These are phyloP conservation scores for Durotheca rogersii DNA, from an alignment of 495 filamentous ascomycete genomes.

Conservation along the genomic window DNA sequence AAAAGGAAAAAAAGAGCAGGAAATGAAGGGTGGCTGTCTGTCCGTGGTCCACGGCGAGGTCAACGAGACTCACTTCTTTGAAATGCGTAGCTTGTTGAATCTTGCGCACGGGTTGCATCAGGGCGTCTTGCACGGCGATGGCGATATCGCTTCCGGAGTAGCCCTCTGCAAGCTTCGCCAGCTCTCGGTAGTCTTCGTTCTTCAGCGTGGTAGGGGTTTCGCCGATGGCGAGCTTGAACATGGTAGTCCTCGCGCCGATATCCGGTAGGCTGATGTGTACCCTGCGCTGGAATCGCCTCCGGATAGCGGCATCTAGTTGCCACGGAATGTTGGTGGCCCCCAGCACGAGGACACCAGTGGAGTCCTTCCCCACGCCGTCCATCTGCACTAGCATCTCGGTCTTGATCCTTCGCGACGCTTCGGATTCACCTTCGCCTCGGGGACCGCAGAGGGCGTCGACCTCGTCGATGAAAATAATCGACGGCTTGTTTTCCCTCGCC, in stretches of 20 bases:
- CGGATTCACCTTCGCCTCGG: constrained; percentile 94
- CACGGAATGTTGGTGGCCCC: constrained; percentile 99
- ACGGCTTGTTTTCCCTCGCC: constrained; percentile 96
- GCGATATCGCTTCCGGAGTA: constrained; percentile 96
- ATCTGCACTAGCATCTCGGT: constrained; percentile 98
- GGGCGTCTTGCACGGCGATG: constrained; percentile 93
- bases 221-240: constrained; percentile 95
- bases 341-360: constrained; percentile 88
- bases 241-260: constrained; percentile 81
- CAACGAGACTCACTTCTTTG: constrained; percentile 67
- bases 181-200: constrained; percentile 70
- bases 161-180: constrained; percentile 82
- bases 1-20: no score
- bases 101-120: constrained; percentile 97
- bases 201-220: constrained; percentile 85
- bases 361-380: constrained; percentile 97
- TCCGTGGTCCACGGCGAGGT: neutral
- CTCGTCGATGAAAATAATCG: constrained; percentile 99
- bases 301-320: constrained; percentile 98
- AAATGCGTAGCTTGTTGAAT: constrained; percentile 99
- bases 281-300: constrained; percentile 91
- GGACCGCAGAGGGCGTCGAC: constrained; percentile 96
- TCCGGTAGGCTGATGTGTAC: constrained; percentile 95
- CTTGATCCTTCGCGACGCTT: constrained; percentile 96
- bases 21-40: no score